A percentile compares a stretch with the other conserved stretches of the same genome.
Evolutionary conservation across 1,139 yeast genomes (phyloP).

Genomic region (Yamadazyma sp.): DNA sequence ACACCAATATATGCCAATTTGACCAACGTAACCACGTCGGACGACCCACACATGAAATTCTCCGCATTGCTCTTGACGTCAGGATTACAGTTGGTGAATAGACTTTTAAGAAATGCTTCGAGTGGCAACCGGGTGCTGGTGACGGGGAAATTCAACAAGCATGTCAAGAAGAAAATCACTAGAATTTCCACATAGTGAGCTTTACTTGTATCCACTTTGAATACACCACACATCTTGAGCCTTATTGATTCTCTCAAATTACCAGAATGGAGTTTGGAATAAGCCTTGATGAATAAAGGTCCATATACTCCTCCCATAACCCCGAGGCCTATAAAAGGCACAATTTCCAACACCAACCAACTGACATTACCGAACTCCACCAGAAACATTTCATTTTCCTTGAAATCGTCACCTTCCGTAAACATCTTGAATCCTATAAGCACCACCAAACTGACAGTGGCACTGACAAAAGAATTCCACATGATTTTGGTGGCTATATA

Average conservation of each 20-base stretch:
- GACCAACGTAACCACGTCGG: slow-evolving; percentile 27
- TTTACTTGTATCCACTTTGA: slow-evolving; percentile 14
- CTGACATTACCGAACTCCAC: slow-evolving; percentile 67
- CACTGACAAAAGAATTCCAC: slow-evolving; percentile 83
- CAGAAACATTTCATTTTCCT: slow-evolving; percentile 58
- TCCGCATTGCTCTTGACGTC: slow-evolving; percentile 20
- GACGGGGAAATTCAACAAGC: slow-evolving; percentile 55
- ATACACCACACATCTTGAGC: slow-evolving; percentile 17
- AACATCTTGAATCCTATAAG: slow-evolving; percentile 58
- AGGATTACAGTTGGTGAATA: slow-evolving; percentile 64
- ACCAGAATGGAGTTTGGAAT: slow-evolving; percentile 30
- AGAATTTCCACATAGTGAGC: slow-evolving; percentile 49
- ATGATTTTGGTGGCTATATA: slow-evolving; percentile 62
- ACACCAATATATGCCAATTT: slow-evolving; percentile 46
- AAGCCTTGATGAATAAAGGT: slow-evolving; percentile 48
- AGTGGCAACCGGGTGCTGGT: slow-evolving; percentile 56
- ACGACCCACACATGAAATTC: slow-evolving; percentile 38
- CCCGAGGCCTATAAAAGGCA: slow-evolving; percentile 71
- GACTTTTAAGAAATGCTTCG: slow-evolving; percentile 51
- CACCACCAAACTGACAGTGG: slow-evolving; percentile 70
- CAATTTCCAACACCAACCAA: slow-evolving; percentile 69
- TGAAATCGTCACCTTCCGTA: slow-evolving; percentile 52
- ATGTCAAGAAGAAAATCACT: slow-evolving; percentile 48
- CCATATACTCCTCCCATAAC: slow-evolving; percentile 71
- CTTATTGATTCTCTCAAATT: slow-evolving; percentile 22